Conservation (phyloP, 257 asterid species). For the Cruciata laevipes region DNA sequence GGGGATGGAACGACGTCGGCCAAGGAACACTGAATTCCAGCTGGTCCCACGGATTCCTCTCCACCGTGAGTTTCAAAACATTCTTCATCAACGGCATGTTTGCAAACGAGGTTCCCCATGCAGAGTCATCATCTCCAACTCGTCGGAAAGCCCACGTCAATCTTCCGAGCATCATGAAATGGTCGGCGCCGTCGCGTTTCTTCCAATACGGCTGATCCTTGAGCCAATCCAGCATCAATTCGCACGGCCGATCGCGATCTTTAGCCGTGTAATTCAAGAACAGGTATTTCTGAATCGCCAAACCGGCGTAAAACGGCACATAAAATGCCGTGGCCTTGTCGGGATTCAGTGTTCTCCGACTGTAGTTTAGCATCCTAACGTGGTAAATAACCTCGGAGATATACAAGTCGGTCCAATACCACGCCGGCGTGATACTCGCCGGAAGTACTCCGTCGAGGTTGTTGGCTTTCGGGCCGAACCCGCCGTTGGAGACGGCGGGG, state of each 20-base stretch:
- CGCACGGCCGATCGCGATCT: not conserved
- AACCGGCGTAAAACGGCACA: not conserved
- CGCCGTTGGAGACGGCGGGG: not conserved
- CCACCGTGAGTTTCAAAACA: not conserved
- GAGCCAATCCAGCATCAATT: not conserved
- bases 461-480: conserved; percentile 5
- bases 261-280: not conserved
- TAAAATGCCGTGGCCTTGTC: conserved; percentile 5
- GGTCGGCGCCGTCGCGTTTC: not conserved
- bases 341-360: not conserved
- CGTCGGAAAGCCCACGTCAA: conserved; percentile 1
- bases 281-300: not conserved
- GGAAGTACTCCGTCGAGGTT: conserved; percentile 3
- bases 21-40: not conserved
- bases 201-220: not conserved
- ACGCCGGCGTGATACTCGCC: not conserved
- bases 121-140: not conserved
- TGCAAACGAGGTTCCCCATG: not conserved
- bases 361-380: not conserved
- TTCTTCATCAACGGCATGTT: not conserved
- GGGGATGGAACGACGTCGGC: conserved; percentile 1
- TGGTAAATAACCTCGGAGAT: not conserved
- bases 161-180: conserved; percentile 7
- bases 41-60: not conserved
- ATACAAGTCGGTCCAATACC: conserved; percentile 3